Evolutionary conservation across 805 yeast genomes (phyloP), one percentile per base, ranked within the genome.

Genomic region (Ogataea corticis): DNA sequence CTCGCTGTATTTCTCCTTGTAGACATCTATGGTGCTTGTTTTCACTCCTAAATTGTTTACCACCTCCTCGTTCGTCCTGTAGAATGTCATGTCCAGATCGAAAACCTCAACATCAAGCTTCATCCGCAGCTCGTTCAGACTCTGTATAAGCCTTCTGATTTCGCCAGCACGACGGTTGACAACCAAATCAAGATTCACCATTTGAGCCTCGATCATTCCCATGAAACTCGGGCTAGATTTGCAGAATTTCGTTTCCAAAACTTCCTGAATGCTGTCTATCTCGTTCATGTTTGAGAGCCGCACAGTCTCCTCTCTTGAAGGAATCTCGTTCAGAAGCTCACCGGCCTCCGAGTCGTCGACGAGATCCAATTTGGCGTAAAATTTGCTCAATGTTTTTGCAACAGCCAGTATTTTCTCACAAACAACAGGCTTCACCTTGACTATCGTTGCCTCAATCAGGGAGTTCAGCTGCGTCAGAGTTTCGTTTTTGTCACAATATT

Each of bases 121-220:
- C 10, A 39, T 38, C 3, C 40, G 37, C 15, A 52, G 33, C 12
- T 42, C 21, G 3, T 35, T 23, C 38, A 51, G 42, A 2, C 35
- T 19, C 5, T 32, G 28, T 2, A 55, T 50, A 13, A 46, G 32
- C 9, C 35, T 16, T 5, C 19, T 51, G 50, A 66, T 40, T 13
- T 59, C 55, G 7, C 50, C 41, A 6, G 57, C 33, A 31, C 49
- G 59, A 6, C 49, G 45, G 4, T 54, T 46, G 28, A 66, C 50
- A 39, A 55, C 52, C 19, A 38, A 46, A 43, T 63, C 53, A 27
- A 68, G 50, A 34, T 55, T 51, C 5, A 41, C 49, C 16, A 61
- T 58, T 44, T 71, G 71, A 15, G 44, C 45, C 35, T 61, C 61
- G 13, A 69, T 50, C 39, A 51, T 52, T 29, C 50, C 51, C 27